Evolutionary conservation across 257 asterid genomes (phyloP), one percentile per base, ranked within the genome.

Genomic region (Haberlea rhodopensis): DNA sequence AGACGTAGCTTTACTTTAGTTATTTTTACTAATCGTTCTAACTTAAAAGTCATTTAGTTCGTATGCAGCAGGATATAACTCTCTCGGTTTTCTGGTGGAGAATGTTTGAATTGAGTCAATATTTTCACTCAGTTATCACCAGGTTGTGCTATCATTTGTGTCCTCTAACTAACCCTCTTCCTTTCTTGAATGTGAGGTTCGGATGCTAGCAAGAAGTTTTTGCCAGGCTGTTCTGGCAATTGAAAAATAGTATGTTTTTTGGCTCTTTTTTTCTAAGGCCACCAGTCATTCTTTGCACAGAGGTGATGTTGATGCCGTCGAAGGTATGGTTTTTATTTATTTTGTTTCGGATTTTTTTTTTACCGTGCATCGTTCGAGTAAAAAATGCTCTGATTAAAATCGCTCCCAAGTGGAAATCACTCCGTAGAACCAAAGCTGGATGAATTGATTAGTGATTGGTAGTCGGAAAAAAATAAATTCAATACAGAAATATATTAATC

Each of bases 171-270:
- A 71, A 79, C 81, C 79, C 70, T 81, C 72, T 76, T 83, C 82
- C 79, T 71, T 81, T 77, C 71, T 79, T 74, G 75, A 84, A 73
- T 64, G 71, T 85, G 90, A 79, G 81, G 78, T 78, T 67, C 79
- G 81, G 86, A 81, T 77, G 94, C 79, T 79, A 70, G 80, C 81
- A 73, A 86, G 77, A 76, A 70, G 79, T 71, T 70, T 83, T 82
- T 60, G 74, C 80, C 83, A 70, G 86, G 70, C 40, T 32, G 81
- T 74, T 74, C 84, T 80, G 88, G 88, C 83, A 75, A 69, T 71
- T 77, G 77, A 82, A 70, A n/a, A 80, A 67, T 69, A 74, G 16
- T 11, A n/a, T 37, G 46, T 68, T 68, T 63, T 82, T 66, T 72
- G 80, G 77, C 67, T 64, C 82, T 66, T 67, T 79, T 66, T 61